Percentiles rank a stretch among this genome's conserved stretches.
Evolutionary conservation across 306 rosid genomes (phyloP).

Genomic region (Citrullus mucosospermus): DNA sequence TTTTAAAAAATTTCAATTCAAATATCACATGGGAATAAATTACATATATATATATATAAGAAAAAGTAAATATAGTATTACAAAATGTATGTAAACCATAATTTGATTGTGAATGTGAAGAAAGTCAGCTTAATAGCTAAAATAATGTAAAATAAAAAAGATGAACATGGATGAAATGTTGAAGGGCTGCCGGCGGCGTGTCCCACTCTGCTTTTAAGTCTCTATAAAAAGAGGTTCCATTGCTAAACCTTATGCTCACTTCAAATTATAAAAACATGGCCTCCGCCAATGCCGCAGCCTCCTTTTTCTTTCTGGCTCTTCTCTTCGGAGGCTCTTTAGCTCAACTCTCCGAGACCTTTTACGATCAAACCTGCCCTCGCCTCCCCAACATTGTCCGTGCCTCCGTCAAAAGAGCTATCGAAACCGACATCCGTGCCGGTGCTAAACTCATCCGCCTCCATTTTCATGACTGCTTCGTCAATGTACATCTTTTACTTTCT

Average conservation of each 20-base stretch:
- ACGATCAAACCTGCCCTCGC: background rate
- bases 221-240: background rate
- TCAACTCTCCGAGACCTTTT: background rate
- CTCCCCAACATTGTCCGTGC: background rate
- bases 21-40: background rate
- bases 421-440: background rate
- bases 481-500: background rate
- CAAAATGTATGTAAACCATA: too few relatives aligned
- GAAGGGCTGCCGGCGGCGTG: background rate
- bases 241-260: background rate
- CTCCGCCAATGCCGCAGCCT: background rate
- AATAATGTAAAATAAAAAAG: too few relatives aligned
- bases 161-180: too few relatives aligned
- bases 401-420: background rate
- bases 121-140: too few relatives aligned
- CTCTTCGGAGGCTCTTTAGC: background rate
- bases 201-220: background rate
- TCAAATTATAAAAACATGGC: background rate
- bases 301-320: background rate
- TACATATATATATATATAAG: background rate
- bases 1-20: background rate
- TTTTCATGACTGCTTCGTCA: slow-evolving; percentile 4
- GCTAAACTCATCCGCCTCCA: slow-evolving; percentile 1
- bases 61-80: too few relatives aligned
- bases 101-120: too few relatives aligned